phyloP scores from a whole-genome alignment of 108 stramenopile species.

The Aureococcus anophagefferens region DNA sequence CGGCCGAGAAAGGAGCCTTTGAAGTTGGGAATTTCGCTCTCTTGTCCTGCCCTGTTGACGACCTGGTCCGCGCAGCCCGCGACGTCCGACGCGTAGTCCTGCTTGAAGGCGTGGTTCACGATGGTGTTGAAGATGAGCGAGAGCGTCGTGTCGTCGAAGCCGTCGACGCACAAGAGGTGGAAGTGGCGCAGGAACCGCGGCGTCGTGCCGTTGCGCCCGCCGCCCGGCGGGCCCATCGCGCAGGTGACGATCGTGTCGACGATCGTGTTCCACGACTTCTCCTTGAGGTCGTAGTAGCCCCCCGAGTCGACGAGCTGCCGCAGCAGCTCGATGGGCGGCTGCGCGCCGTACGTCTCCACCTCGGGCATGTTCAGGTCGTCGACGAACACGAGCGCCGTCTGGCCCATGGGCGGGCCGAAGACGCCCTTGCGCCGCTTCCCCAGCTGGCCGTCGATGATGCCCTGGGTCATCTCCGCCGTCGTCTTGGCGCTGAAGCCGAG shows the following conservation, averaged over 20 bases:
- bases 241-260: conserved; percentile 43
- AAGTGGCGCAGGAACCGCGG: conserved; percentile 58
- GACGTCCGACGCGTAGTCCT: conserved; percentile 28
- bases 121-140: conserved; percentile 47
- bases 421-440: conserved; percentile 52
- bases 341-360: conserved; percentile 31
- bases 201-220: conserved; percentile 50
- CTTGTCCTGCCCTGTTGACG: too few species aligned
- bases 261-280: conserved; percentile 40
- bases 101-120: conserved; percentile 20
- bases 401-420: conserved; percentile 48
- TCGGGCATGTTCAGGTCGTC: conserved; percentile 52
- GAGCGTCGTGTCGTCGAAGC: conserved; percentile 50
- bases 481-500: conserved; percentile 58
- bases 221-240: conserved; percentile 62
- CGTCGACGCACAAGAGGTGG: conserved; percentile 48
- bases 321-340: conserved; percentile 58
- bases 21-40: too few species aligned
- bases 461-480: conserved; percentile 50
- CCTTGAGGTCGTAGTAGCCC: conserved; percentile 58
- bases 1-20: too few species aligned
- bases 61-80: conserved; percentile 13
- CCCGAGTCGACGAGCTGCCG: conserved; percentile 54
- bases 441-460: conserved; percentile 55
- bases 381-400: conserved; percentile 43